Base-by-base conservation (phyloP, 352 stramenopile species). In the Ophiocytium majus region DNA sequence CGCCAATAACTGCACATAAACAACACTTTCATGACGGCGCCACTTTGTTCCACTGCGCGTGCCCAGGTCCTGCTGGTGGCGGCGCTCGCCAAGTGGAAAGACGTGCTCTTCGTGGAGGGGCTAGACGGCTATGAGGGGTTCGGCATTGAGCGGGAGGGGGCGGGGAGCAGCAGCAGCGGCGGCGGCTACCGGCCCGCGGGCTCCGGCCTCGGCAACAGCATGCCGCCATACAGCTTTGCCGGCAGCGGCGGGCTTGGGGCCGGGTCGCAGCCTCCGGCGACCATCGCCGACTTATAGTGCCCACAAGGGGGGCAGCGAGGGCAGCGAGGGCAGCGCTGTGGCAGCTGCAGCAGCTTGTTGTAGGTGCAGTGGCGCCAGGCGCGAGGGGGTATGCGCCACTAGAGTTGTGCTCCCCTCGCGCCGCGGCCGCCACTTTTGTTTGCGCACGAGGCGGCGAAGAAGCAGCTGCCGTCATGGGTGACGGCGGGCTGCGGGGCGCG, bases 61-160 rank as follows among this genome's bases (percentile, higher is more conserved):
- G n/a, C n/a, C 33, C 9, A 49, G 14, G 81, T 49, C 10, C 49
- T 86, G 66, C 35, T 78, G 5, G 66, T 17, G 5, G 79, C 63
- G 1, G 63, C 50, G 33, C 32, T 86, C n/a, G 43, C 84, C 31
- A 71, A 66, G 64, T 86, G 83, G 83, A 86, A 86, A 35, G 83
- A 86, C 9, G 83, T 78, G 33, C 50, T 86, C 64, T 85, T 86
- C 32, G 74, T 63, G 78, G 66, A 78, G 5, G 35, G 32, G 5
- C 66, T 78, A 10, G 66, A 78, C 35, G 66, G 66, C 32, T 78
- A 78, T 17, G 66, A 78, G 35, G 66, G 66, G 14, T 43, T 78
- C 14, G 66, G 35, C 66, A 78, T 43, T 78, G 35, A 78, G 32
- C 66, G 66, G 23, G 57, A 28, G 28, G 23, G 23, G 57, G 19